Evolutionary conservation across 345 rosid species (phyloP).

Genomic region (Hypericum perforatum): DNA sequence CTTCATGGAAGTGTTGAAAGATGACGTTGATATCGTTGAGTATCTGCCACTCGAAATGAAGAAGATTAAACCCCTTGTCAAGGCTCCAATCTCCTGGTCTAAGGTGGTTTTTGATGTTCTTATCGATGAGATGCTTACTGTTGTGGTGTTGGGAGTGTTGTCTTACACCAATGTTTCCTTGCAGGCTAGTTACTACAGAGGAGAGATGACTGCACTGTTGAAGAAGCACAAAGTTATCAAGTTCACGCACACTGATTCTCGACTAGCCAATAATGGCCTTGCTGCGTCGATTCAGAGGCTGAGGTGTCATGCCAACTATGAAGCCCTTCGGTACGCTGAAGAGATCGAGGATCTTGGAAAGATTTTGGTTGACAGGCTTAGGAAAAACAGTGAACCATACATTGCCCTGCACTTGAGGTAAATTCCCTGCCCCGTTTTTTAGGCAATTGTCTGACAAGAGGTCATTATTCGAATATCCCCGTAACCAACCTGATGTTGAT

Average conservation of each 20-base stretch:
- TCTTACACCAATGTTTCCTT: conserved; percentile 8
- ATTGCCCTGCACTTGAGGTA: conserved; percentile 91
- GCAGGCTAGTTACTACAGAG: conserved; percentile 94
- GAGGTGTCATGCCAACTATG: conserved; percentile 90
- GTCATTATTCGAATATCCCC: neutral
- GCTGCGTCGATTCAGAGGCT: conserved; percentile 63
- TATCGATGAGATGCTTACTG: neutral
- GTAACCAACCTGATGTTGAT: conserved; percentile 7
- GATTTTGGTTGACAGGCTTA: conserved; percentile 54
- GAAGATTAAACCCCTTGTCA: conserved; percentile 46
- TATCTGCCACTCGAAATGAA: conserved; percentile 54
- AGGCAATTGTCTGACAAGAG: neutral
- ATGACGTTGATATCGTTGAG: conserved; percentile 71
- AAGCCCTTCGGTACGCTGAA: conserved; percentile 53
- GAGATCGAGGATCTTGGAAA: conserved; percentile 72
- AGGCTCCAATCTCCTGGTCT: conserved; percentile 99
- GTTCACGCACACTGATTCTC: conserved; percentile 85
- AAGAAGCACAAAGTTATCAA: conserved; percentile 74
- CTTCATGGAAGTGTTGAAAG: conserved; percentile 60
- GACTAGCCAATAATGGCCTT: conserved; percentile 85
- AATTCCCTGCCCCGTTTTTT: neutral
- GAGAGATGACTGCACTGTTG: conserved; percentile 49
- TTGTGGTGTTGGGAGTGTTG: neutral
- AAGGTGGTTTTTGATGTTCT: conserved; percentile 38
- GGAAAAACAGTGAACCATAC: conserved; percentile 57